These are phyloP conservation scores for Suillus lakei DNA, from an alignment of 768 basidiomycete genomes.

Conservation along the genomic window DNA sequence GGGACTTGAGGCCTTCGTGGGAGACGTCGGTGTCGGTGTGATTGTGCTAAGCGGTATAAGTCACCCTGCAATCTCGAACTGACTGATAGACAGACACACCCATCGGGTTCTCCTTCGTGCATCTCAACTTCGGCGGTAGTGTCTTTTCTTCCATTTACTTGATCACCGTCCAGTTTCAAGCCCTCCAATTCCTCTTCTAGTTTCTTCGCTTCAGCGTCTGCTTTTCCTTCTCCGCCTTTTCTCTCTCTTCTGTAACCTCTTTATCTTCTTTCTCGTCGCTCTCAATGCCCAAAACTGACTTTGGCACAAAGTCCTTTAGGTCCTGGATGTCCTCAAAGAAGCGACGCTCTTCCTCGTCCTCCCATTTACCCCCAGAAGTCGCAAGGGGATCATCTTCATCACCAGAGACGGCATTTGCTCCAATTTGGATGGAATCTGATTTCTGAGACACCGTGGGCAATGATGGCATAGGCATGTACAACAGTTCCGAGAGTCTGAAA, in stretches of 20 bases:
- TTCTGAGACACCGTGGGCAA: slow-evolving; percentile 86
- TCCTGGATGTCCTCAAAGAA: slow-evolving; percentile 96
- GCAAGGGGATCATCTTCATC: slow-evolving; percentile 62
- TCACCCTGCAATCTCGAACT: not conserved
- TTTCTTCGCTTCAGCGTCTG: slow-evolving; percentile 72
- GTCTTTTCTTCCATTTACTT: slow-evolving; percentile 23
- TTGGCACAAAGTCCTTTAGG: slow-evolving; percentile 89
- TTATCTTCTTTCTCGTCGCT: slow-evolving; percentile 44
- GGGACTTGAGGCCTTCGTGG: slow-evolving; percentile 57
- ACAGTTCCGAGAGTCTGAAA: slow-evolving; percentile 84
- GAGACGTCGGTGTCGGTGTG: slow-evolving; percentile 73
- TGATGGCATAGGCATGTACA: slow-evolving; percentile 78
- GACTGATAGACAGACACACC: slow-evolving; percentile 25
- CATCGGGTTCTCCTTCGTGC: slow-evolving; percentile 34
- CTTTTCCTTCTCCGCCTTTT: slow-evolving; percentile 59
- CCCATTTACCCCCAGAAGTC: slow-evolving; percentile 86
- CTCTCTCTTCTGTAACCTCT: slow-evolving; percentile 46
- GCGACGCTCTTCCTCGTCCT: slow-evolving; percentile 93
- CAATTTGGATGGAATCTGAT: slow-evolving; percentile 81
- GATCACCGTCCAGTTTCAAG: slow-evolving; percentile 47
- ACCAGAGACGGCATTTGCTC: slow-evolving; percentile 44
- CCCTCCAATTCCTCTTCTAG: slow-evolving; percentile 80
- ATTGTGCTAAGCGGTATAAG: slow-evolving; percentile 41
- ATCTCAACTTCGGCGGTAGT: slow-evolving; percentile 18
- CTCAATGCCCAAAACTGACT: slow-evolving; percentile 78